A percentile compares a stretch with the other conserved stretches of the same genome.
These are phyloP conservation scores for Daucus carota DNA, from an alignment of 129 eudicot species.

Conservation along the genomic window DNA sequence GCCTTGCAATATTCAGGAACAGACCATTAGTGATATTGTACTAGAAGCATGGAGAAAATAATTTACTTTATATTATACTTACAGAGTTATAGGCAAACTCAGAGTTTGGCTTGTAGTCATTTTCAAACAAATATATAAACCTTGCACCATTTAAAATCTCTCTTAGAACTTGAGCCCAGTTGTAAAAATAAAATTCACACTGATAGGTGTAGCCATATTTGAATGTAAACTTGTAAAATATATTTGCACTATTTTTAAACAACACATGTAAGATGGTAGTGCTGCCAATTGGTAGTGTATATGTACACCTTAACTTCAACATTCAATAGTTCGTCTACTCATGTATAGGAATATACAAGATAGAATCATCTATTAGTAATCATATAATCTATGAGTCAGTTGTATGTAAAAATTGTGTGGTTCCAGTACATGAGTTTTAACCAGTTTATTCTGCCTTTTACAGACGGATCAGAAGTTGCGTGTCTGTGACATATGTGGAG, in stretches of 20 bases:
- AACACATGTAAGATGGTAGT: not conserved
- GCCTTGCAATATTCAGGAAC: not conserved
- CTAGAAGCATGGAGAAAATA: not conserved
- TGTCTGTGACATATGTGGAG: conserved; percentile 99
- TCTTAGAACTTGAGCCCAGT: not conserved
- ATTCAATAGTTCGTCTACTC: not conserved
- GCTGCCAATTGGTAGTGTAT: not conserved
- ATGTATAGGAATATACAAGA: not conserved
- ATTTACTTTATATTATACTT: not conserved
- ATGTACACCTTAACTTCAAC: not conserved
- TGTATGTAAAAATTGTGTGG: not conserved
- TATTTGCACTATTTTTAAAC: not conserved
- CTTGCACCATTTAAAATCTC: not conserved
- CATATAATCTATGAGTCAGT: not conserved
- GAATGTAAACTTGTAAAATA: not conserved
- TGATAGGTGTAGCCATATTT: not conserved
- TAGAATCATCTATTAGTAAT: not conserved
- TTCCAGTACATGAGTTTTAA: not conserved
- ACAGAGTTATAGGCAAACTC: not conserved
- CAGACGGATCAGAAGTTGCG: conserved; percentile 99
- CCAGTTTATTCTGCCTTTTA: conserved; percentile 4
- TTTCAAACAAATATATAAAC: not conserved
- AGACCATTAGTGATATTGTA: not conserved
- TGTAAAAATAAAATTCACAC: not conserved
- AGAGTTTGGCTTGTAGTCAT: not conserved